Base-by-base conservation (phyloP, 257 asterid genomes). In the Solanum boliviense region DNA sequence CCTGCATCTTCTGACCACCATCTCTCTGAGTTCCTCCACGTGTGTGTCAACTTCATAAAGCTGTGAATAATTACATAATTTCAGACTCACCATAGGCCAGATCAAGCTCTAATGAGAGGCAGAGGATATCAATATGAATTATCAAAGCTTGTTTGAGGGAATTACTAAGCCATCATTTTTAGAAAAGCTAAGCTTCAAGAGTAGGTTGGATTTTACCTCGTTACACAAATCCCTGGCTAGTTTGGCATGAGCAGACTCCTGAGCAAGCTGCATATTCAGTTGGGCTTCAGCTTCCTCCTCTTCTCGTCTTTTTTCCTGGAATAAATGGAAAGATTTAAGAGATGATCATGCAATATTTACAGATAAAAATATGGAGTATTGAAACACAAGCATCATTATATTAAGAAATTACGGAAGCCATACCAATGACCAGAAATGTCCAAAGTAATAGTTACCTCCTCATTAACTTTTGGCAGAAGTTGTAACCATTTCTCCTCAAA, bases 401-500 rank as follows among this genome's bases (percentile, higher is more conserved):
- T 48, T 29, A 46, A 20, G 31, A 82, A 48, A 82, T 48, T 52
- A 82, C n/a, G 44, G 68, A 67, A 48, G 41, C 20, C 85, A 48
- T 29, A 82, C 29, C 86, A 82, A 48, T 18, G 86, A 35, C 67
- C 56, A 9, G 31, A 58, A 58, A 5, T 7, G 60, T 67, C 65
- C 79, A 86, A 86, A 78, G 76, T 41, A 58, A 18, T 56, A 20
- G 73, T 87, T 92, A 96, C 99, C 99, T 97, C 99, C 87, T 95
- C 98, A 83, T 38, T 89, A 92, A 95, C 99, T 94, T 94, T 97
- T 13, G 98, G 98, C 92, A 95, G 91, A 88, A 97, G 87, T 91
- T 92, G 97, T 87, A 89, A 90, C 99, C 98, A 97, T 92, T 93
- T 95, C 90, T 97, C 99, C 94, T 97, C 99, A 91, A 97, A 95